phyloP scores from a whole-genome alignment of 306 rosid genomes.

The Trifolium fragiferum region DNA sequence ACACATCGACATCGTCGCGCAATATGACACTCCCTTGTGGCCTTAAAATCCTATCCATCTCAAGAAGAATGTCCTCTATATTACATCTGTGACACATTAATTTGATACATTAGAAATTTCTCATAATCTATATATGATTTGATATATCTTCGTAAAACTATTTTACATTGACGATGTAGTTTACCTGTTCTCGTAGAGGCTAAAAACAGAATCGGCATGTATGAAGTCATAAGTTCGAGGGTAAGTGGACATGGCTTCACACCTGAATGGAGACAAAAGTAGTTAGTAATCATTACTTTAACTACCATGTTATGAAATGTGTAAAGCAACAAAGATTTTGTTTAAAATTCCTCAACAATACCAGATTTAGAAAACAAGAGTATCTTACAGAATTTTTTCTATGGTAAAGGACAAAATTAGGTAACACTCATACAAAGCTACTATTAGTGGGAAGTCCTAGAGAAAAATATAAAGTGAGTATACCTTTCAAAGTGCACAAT shows the following conservation, averaged over 20 bases:
- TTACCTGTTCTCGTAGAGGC: slow-evolving; percentile 75
- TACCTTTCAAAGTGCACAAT: not conserved
- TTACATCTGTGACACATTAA: slow-evolving; percentile 64
- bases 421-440: not conserved
- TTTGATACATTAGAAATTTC: not conserved
- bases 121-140: too few relatives aligned
- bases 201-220: slow-evolving; percentile 79
- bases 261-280: slow-evolving; percentile 57
- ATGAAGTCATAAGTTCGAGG: slow-evolving; percentile 94
- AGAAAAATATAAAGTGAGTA: not conserved
- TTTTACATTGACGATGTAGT: too few relatives aligned
- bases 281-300: slow-evolving; percentile 19
- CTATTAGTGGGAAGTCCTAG: not conserved
- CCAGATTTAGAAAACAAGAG: too few relatives aligned
- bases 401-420: slow-evolving; percentile 17
- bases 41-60: slow-evolving; percentile 89
- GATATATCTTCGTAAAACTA: too few relatives aligned
- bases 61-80: slow-evolving; percentile 72
- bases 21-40: slow-evolving; percentile 77
- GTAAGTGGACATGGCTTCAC: slow-evolving; percentile 97
- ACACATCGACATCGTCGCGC: slow-evolving; percentile 79
- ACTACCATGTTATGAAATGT: slow-evolving; percentile 37
- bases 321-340: not conserved
- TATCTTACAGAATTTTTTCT: slow-evolving; percentile 19
- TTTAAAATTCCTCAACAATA: too few relatives aligned